Percentiles rank a stretch among this genome's conserved stretches.
Conservation (phyloP, 768 basidiomycete genomes). For the Calocybe indica region DNA sequence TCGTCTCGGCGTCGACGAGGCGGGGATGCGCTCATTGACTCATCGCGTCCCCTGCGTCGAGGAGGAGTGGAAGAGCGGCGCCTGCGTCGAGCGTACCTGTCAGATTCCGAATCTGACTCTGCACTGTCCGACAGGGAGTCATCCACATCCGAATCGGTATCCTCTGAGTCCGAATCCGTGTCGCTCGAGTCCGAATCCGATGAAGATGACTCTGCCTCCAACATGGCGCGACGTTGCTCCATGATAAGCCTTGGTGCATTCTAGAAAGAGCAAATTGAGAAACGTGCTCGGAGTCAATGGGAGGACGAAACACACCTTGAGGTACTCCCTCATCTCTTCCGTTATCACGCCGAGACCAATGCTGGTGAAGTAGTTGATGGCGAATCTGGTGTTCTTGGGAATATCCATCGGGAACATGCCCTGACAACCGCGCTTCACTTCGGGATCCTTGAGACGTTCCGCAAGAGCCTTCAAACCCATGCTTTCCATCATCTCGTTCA, state of each 20-base stretch:
- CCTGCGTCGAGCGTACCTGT: not conserved
- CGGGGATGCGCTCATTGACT: no score
- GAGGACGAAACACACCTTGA: conserved; percentile 55
- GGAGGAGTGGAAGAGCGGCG: not conserved
- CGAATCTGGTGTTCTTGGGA: conserved; percentile 93
- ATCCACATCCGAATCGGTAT: conserved; percentile 34
- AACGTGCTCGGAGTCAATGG: no score
- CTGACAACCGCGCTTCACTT: conserved; percentile 63
- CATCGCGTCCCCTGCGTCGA: not conserved
- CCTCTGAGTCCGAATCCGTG: conserved; percentile 25
- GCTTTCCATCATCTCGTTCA: conserved; percentile 91
- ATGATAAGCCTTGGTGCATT: conserved; percentile 3
- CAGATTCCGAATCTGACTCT: conserved; percentile 37
- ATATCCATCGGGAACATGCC: conserved; percentile 96
- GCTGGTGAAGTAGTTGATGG: conserved; percentile 98
- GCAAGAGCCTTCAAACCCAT: conserved; percentile 86
- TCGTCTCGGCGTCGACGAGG: no score
- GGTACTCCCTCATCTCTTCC: conserved; percentile 94
- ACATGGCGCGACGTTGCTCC: conserved; percentile 19
- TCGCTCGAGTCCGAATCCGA: conserved; percentile 21
- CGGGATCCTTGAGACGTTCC: conserved; percentile 86
- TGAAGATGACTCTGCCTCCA: conserved; percentile 12
- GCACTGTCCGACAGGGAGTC: conserved; percentile 24
- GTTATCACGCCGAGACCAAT: conserved; percentile 88
- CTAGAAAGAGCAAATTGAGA: not conserved